A percentile compares a stretch with the other conserved stretches of the same genome.
These are phyloP conservation scores for Ramaria sp. DNA, from an alignment of 768 basidiomycete genomes.

Conservation along the genomic window DNA sequence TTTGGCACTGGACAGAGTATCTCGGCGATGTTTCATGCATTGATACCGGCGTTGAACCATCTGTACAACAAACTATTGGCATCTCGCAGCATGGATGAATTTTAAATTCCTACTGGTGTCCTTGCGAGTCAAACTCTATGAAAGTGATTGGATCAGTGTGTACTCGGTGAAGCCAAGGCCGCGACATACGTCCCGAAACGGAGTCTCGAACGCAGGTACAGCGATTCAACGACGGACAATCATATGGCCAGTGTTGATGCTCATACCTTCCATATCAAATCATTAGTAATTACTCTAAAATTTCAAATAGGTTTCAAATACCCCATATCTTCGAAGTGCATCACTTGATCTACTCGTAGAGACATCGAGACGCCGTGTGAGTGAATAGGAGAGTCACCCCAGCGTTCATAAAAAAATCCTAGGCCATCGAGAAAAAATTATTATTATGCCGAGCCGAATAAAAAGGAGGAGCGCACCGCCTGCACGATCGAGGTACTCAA, in stretches of 20 bases:
- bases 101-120: neutral
- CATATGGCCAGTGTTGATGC: slow-evolving; percentile 3
- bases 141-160: neutral
- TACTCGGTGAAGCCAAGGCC: neutral
- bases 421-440: too few relatives aligned
- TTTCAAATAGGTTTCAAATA: neutral
- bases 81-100: neutral
- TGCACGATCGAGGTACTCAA: slow-evolving; percentile 23
- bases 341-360: neutral
- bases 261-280: neutral
- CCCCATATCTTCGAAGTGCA: slow-evolving; percentile 8
- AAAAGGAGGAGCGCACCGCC: slow-evolving; percentile 14
- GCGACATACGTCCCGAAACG: neutral
- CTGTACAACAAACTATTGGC: neutral
- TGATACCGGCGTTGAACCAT: neutral
- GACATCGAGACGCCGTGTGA: slow-evolving; percentile 18
- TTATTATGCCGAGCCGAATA: too few relatives aligned
- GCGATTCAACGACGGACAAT: slow-evolving; percentile 2
- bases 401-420: slow-evolving; percentile 29
- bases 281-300: neutral
- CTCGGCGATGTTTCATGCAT: neutral
- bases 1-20: neutral
- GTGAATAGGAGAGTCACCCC: slow-evolving; percentile 28
- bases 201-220: slow-evolving; percentile 4
- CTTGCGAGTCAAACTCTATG: neutral